A percentile compares a stretch with the other conserved stretches of the same genome.
Conservation (phyloP, 805 yeast genomes). For the Ogataea ganodermae region DNA sequence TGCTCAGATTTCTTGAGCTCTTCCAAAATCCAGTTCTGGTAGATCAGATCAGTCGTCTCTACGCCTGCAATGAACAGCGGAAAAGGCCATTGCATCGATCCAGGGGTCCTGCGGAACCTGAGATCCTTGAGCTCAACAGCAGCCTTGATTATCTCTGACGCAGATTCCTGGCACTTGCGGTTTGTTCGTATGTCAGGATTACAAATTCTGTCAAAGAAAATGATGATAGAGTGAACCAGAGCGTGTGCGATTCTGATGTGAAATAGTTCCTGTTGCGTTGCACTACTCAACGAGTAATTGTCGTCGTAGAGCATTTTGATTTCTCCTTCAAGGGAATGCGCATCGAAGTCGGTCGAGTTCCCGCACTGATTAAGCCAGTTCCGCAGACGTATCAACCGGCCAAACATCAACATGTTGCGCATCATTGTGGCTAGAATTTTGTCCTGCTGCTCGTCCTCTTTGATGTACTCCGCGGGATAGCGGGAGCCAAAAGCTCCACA, state of each 20-base stretch:
- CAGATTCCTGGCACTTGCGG: conserved; percentile 9
- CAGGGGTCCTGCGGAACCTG: conserved; percentile 6
- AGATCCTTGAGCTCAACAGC: conserved; percentile 8
- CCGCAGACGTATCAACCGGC: conserved; percentile 11
- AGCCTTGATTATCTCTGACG: conserved; percentile 11
- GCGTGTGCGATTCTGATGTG: conserved; percentile 6
- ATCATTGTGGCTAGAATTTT: conserved; percentile 9
- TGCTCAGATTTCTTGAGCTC: conserved; percentile 5
- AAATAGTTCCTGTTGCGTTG: conserved; percentile 3
- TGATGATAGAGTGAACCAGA: conserved; percentile 7
- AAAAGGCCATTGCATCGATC: conserved; percentile 14
- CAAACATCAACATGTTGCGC: conserved; percentile 14
- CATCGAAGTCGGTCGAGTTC: conserved; percentile 15
- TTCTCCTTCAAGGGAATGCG: conserved; percentile 6
- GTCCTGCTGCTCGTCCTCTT: background rate
- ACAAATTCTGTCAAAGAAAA: conserved; percentile 12
- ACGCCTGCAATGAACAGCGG: conserved; percentile 15
- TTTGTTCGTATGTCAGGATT: conserved; percentile 11
- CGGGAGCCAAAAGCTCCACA: conserved; percentile 1
- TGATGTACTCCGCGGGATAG: background rate
- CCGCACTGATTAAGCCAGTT: conserved; percentile 18
- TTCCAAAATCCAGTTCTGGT: conserved; percentile 13
- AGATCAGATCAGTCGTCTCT: conserved; percentile 13
- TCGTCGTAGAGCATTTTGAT: conserved; percentile 6
- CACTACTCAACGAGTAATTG: conserved; percentile 1